A percentile compares a stretch with the other conserved stretches of the same genome.
Evolutionary conservation across 768 basidiomycete genomes (phyloP).

Genomic region (Suillus subaureus): DNA sequence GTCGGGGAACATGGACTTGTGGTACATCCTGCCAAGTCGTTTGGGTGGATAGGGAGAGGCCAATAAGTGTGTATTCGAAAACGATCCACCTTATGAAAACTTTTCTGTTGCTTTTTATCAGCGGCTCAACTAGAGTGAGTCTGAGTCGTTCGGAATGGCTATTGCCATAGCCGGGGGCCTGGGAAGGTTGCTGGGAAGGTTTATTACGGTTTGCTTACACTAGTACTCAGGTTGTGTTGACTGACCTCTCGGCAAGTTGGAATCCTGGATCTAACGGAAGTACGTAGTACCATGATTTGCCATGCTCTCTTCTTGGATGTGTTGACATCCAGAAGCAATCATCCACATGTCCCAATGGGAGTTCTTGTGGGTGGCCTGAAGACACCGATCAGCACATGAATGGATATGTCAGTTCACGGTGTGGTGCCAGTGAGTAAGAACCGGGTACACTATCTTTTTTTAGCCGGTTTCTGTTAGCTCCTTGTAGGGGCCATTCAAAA

Average conservation of each 20-base stretch:
- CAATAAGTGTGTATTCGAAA: background rate
- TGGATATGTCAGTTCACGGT: background rate
- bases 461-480: background rate
- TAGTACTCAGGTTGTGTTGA: background rate
- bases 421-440: slow-evolving; percentile 4
- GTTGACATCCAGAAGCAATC: background rate
- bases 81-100: background rate
- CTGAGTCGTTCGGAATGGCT: background rate
- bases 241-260: background rate
- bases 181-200: background rate
- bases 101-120: slow-evolving; percentile 5
- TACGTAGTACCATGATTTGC: background rate
- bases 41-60: background rate
- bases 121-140: background rate
- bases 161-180: slow-evolving; percentile 10
- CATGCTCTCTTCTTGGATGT: background rate
- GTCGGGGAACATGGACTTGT: slow-evolving; percentile 60
- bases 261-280: background rate
- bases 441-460: background rate
- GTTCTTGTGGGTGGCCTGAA: background rate
- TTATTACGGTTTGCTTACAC: background rate
- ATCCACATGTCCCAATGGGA: background rate
- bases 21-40: slow-evolving; percentile 42
- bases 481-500: background rate
- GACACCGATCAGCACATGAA: background rate